Evolutionary conservation across 1,139 yeast genomes (phyloP).

Genomic region (Taiozyma sp.): DNA sequence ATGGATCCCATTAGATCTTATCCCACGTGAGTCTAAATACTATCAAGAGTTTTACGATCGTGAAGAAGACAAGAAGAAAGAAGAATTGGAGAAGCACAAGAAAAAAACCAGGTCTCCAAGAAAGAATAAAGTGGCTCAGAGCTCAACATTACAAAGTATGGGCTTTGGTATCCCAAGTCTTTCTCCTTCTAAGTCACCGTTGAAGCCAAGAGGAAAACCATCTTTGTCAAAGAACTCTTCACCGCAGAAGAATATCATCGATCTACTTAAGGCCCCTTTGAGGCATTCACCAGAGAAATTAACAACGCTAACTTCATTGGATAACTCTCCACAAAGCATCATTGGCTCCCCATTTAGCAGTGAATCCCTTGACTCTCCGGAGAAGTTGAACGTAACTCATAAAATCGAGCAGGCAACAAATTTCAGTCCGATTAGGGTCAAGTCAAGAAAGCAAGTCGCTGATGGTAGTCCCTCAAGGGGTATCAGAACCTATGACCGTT

Average conservation of each 20-base stretch:
- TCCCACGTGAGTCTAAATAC: neutral
- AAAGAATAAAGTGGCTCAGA: neutral
- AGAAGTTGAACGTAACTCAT: neutral
- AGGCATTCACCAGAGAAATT: neutral
- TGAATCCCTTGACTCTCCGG: neutral
- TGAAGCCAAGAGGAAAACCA: neutral
- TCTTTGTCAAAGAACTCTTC: neutral
- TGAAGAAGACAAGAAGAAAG: neutral
- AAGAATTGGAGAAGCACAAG: neutral
- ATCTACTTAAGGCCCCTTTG: neutral
- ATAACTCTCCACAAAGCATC: neutral
- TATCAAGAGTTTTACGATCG: neutral
- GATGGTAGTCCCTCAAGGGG: conserved; percentile 1
- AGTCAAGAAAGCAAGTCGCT: neutral
- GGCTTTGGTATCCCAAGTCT: conserved; percentile 1
- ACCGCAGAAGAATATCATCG: neutral
- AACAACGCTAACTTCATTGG: neutral
- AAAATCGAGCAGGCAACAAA: neutral
- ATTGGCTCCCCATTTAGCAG: neutral
- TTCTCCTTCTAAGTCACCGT: neutral
- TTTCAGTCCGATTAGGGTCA: conserved; percentile 1
- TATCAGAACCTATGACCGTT: neutral
- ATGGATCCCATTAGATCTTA: conserved; percentile 4
- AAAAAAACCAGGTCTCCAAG: neutral
- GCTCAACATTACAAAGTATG: neutral